phyloP scores from a whole-genome alignment of 345 rosid species.

The Murraya paniculata region DNA sequence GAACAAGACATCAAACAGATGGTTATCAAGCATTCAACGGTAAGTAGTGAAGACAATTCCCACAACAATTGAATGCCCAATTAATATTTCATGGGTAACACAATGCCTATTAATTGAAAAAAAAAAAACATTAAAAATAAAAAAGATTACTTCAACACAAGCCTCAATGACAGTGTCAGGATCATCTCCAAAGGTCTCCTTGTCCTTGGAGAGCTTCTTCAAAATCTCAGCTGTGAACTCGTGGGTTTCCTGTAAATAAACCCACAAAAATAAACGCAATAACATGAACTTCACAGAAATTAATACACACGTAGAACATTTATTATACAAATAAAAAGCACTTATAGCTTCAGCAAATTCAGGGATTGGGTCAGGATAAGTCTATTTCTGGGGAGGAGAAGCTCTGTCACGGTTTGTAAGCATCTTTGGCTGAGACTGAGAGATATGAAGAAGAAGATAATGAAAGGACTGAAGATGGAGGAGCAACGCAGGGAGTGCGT shows the following conservation, averaged over 20 bases:
- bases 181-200: constrained; percentile 38
- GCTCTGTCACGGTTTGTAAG: background rate
- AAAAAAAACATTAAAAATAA: too few species aligned
- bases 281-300: background rate
- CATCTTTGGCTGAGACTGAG: background rate
- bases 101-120: background rate
- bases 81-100: background rate
- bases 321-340: background rate
- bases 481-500: constrained; percentile 13
- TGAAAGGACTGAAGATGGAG: constrained; percentile 2
- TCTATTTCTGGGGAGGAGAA: constrained; percentile 26
- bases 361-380: constrained; percentile 44
- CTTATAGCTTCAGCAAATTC: constrained; percentile 40
- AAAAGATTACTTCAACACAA: constrained; percentile 34
- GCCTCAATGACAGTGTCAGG: constrained; percentile 32
- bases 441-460: too few species aligned
- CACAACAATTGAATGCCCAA: background rate
- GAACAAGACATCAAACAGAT: background rate
- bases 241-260: constrained; percentile 35
- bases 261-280: background rate
- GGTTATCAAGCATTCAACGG: background rate
- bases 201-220: constrained; percentile 37
- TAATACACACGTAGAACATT: too few species aligned
- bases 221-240: constrained; percentile 41
- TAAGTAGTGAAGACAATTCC: background rate